phyloP scores from a whole-genome alignment of 306 rosid species.

The Cucurbita moschata region DNA sequence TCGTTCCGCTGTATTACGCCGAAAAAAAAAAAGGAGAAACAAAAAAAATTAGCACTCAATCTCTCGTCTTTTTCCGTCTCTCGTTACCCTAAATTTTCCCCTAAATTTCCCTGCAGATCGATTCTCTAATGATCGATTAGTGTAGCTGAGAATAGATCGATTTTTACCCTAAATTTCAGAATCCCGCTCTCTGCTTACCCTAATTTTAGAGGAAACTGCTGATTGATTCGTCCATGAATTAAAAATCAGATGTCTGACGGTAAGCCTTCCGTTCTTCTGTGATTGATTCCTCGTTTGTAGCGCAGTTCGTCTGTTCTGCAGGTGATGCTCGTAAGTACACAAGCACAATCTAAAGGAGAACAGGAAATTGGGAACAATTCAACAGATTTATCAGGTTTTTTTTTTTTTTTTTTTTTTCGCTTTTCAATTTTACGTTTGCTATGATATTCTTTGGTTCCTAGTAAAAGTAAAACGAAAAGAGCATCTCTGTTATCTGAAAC shows the following conservation, averaged over 20 bases:
- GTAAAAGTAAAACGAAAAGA: neutral
- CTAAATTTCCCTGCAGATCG: neutral
- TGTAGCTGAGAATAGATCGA: neutral
- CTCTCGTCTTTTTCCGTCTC: neutral
- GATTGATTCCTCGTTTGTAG: neutral
- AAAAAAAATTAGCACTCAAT: neutral
- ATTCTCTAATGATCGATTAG: neutral
- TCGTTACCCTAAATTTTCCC: neutral
- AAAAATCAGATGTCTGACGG: neutral
- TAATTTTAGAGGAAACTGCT: neutral
- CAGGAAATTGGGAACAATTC: neutral
- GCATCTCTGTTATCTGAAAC: neutral
- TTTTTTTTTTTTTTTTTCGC: neutral
- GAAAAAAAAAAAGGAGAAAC: neutral
- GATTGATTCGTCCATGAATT: neutral
- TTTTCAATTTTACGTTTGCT: neutral
- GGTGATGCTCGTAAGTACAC: neutral
- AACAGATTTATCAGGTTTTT: constrained; percentile 1
- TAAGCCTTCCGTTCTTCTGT: neutral
- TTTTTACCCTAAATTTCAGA: neutral
- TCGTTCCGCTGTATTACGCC: neutral
- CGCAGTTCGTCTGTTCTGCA: neutral
- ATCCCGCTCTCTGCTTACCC: neutral
- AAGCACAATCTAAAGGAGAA: neutral
- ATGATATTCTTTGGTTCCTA: neutral